phyloP scores from a whole-genome alignment of 495 filamentous ascomycete species.

The Mytilinidion resinicola region DNA sequence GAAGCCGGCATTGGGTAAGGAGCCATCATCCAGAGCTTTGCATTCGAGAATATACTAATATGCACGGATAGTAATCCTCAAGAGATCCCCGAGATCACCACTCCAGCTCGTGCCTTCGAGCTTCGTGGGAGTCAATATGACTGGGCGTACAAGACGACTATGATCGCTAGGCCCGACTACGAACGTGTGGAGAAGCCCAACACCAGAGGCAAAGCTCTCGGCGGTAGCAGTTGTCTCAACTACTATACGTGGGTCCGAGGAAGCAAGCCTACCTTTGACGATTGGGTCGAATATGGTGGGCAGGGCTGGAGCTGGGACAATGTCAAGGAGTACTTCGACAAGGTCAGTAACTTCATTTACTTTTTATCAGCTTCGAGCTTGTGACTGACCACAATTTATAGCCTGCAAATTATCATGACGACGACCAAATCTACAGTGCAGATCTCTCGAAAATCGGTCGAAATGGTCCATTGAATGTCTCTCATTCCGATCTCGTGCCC shows the following conservation, averaged over 20 bases:
- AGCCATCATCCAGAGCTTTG: constrained; percentile 14
- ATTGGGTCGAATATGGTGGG: constrained; percentile 38
- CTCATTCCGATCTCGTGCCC: constrained; percentile 49
- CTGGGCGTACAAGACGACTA: constrained; percentile 59
- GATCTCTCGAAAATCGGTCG: constrained; percentile 46
- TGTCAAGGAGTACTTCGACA: constrained; percentile 47
- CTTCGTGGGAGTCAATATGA: constrained; percentile 47
- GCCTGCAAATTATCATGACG: constrained; percentile 52
- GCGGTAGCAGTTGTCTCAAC: constrained; percentile 48
- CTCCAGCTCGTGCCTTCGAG: constrained; percentile 41
- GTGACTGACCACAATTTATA: not conserved
- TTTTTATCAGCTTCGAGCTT: not conserved
- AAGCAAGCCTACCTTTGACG: constrained; percentile 36
- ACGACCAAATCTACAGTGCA: constrained; percentile 37
- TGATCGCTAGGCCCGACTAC: constrained; percentile 57
- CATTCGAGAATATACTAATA: no score
- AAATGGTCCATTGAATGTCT: constrained; percentile 48
- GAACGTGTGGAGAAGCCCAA: constrained; percentile 56
- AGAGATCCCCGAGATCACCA: constrained; percentile 41
- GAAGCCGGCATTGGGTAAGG: constrained; percentile 40
- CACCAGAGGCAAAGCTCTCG: constrained; percentile 49
- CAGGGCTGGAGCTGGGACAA: constrained; percentile 40
- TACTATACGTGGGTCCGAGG: constrained; percentile 42
- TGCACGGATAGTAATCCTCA: constrained; percentile 30
- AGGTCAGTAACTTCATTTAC: constrained; percentile 13